phyloP scores from a whole-genome alignment of 345 rosid species.

The Cochlearia excelsa region DNA sequence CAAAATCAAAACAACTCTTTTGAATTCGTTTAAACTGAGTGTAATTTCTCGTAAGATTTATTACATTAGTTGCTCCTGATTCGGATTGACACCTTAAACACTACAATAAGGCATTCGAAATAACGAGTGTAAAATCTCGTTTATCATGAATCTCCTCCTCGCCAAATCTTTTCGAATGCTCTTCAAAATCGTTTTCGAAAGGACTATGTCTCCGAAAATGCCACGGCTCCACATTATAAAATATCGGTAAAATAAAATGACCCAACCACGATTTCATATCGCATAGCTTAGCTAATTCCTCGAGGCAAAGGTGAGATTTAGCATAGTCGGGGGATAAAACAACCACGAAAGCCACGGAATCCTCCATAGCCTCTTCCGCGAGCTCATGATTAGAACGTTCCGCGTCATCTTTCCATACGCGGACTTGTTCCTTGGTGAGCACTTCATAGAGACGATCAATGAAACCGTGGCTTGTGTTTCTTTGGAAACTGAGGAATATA shows the following conservation, averaged over 20 bases:
- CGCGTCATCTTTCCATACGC: constrained; percentile 38
- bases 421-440: constrained; percentile 24
- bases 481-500: constrained; percentile 52
- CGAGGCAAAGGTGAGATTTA: constrained; percentile 47
- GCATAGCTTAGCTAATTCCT: constrained; percentile 47
- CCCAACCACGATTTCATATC: constrained; percentile 21
- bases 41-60: too few species aligned
- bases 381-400: constrained; percentile 38
- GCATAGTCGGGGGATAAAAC: constrained; percentile 45
- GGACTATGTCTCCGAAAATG: constrained; percentile 39
- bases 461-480: constrained; percentile 41
- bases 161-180: constrained; percentile 34
- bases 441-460: constrained; percentile 32
- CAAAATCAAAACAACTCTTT: too few species aligned
- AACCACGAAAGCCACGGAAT: constrained; percentile 41
- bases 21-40: too few species aligned
- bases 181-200: constrained; percentile 36
- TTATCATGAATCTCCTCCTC: constrained; percentile 10
- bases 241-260: constrained; percentile 44
- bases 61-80: too few species aligned
- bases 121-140: too few species aligned
- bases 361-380: constrained; percentile 47
- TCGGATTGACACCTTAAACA: too few species aligned
- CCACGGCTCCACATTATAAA: constrained; percentile 46
- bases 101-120: too few species aligned